These are phyloP conservation scores for Sparassis latifolia DNA, from an alignment of 1,284 basidiomycete species.

Conservation along the genomic window DNA sequence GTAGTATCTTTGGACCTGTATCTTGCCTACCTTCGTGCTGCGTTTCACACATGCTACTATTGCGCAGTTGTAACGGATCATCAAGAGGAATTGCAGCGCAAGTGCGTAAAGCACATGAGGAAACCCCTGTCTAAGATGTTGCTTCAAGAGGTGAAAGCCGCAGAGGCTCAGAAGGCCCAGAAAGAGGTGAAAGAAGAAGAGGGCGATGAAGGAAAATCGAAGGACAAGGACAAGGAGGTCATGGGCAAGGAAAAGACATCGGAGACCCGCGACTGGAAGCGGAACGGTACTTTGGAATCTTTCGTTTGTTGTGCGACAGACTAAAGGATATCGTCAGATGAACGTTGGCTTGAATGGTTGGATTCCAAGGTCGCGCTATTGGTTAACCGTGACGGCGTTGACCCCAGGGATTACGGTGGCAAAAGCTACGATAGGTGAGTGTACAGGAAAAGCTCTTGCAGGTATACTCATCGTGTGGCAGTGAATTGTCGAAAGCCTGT, in stretches of 20 bases:
- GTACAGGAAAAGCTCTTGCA: background rate
- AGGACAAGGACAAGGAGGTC: conserved; percentile 22
- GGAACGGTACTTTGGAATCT: conserved; percentile 62
- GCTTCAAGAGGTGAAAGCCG: conserved; percentile 49
- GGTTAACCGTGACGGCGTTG: conserved; percentile 68
- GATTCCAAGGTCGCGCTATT: conserved; percentile 79
- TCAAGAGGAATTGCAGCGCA: conserved; percentile 88
- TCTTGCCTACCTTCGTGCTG: conserved; percentile 76
- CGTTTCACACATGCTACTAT: conserved; percentile 92
- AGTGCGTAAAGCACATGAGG: conserved; percentile 87
- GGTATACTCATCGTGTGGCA: conserved; percentile 25
- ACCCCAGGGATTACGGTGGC: conserved; percentile 82
- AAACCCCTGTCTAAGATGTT: conserved; percentile 56
- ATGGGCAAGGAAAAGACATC: conserved; percentile 32
- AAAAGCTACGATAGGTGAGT: conserved; percentile 85
- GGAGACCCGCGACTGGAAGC: conserved; percentile 56
- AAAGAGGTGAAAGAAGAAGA: conserved; percentile 34
- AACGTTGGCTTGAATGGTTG: conserved; percentile 82
- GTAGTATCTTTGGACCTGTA: conserved; percentile 79
- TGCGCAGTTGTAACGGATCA: conserved; percentile 89
- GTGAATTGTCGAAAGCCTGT: conserved; percentile 74
- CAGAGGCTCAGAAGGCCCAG: conserved; percentile 36
- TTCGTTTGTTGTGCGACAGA: background rate
- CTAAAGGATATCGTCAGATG: conserved; percentile 57
- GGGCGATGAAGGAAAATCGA: conserved; percentile 41